These are phyloP conservation scores for Blastobotrys indianensis DNA, from an alignment of 1,139 yeast species.

Conservation along the genomic window DNA sequence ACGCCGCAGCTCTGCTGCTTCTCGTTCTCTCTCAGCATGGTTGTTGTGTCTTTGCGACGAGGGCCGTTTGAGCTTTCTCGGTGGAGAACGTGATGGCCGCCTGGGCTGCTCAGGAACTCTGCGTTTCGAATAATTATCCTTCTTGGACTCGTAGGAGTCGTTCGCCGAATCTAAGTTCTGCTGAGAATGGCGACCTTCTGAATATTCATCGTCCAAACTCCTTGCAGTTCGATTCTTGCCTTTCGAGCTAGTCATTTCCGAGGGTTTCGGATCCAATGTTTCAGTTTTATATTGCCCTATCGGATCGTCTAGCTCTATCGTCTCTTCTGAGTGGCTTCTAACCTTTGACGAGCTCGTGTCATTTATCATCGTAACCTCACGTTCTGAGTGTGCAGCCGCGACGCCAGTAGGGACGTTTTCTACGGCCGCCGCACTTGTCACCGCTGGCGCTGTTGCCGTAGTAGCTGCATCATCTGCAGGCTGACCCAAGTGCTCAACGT, in stretches of 20 bases:
- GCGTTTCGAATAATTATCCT: no score
- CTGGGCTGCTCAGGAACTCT: no score
- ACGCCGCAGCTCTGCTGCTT: slow-evolving; percentile 22
- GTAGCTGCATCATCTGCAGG: background rate
- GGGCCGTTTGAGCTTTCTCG: slow-evolving; percentile 24
- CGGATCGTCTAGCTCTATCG: no score
- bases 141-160: no score
- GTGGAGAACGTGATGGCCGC: slow-evolving; percentile 10
- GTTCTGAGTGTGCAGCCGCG: background rate
- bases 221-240: no score
- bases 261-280: no score
- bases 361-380: background rate
- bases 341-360: background rate
- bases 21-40: slow-evolving; percentile 20
- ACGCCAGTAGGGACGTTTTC: background rate
- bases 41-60: slow-evolving; percentile 19
- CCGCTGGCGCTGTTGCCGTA: slow-evolving; percentile 2
- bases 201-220: no score
- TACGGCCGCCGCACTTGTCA: slow-evolving; percentile 1
- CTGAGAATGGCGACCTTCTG: no score
- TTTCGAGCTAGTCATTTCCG: no score
- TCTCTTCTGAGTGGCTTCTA: no score
- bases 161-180: no score
- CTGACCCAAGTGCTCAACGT: background rate
- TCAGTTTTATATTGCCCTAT: no score